Conservation (phyloP, 805 yeast genomes). For the Nakazawaea holstii region DNA sequence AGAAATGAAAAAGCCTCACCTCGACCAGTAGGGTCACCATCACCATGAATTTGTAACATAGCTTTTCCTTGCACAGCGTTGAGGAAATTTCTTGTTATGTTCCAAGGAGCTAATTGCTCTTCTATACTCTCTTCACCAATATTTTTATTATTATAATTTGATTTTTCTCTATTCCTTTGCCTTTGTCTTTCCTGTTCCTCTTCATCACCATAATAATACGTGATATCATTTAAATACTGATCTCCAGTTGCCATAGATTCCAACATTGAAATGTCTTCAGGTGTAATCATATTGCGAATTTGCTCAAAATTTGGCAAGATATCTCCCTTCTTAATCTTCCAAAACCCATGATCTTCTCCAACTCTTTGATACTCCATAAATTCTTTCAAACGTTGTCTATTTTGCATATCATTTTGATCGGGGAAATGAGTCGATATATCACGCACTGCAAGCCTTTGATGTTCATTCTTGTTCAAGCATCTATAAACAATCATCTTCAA, state of each 20-base stretch:
- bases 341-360: constrained; percentile 90
- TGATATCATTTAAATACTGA: constrained; percentile 78
- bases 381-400: constrained; percentile 90
- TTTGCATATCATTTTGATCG: constrained; percentile 96
- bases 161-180: constrained; percentile 7
- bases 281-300: constrained; percentile 76
- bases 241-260: constrained; percentile 96
- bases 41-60: constrained; percentile 91
- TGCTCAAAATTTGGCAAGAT: constrained; percentile 71
- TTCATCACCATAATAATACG: constrained; percentile 40
- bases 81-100: constrained; percentile 82
- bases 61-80: constrained; percentile 96
- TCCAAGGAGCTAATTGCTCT: constrained; percentile 93
- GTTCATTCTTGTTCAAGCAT: constrained; percentile 69
- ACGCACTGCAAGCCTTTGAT: constrained; percentile 71
- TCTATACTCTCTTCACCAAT: constrained; percentile 52
- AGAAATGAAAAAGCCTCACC: constrained; percentile 86
- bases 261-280: constrained; percentile 82
- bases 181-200: constrained; percentile 19
- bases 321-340: constrained; percentile 78
- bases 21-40: constrained; percentile 90
- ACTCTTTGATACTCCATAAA: constrained; percentile 96
- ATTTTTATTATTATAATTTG: constrained; percentile 9
- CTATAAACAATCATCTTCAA: constrained; percentile 91
- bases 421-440: constrained; percentile 93